Base-by-base conservation (phyloP, 371 early-diverging fungal genomes). In the Rhizopus delemar region DNA sequence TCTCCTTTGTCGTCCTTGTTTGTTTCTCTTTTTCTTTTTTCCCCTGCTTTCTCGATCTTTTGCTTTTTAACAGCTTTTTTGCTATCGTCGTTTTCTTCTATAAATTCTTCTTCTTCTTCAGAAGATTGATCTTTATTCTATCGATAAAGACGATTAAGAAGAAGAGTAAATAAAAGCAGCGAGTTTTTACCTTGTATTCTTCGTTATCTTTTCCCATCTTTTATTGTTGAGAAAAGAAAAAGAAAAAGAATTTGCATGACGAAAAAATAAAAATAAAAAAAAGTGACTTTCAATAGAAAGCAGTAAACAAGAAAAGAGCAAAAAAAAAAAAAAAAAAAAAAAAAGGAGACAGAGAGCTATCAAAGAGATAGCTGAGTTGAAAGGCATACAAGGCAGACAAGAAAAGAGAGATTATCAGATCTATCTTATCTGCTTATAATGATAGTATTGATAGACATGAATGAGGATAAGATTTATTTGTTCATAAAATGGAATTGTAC, bases 11-110 rank as follows among this genome's bases (percentile, higher is more conserved):
- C 43, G 15, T 59, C 59, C 11, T 35, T 46, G 11, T 33, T 36
- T 33, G 28, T 39, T n/a, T 51, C 41, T 34, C 36, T 59, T 38
- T 59, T 59, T 13, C 35, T 52, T 13, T 36, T 59, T 46, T 45
- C 35, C 1, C 53, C 51, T 8, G 12, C 13, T 32, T 48, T 32
- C 35, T 55, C 51, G 2, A 8, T 16, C 35, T 51, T 51, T 36
- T 51, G 51, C 15, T 51, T 51, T 28, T 51, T 51, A 12, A 29
- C 8, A 48, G 29, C 3, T 48, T 48, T 48, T 22, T 22, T 8
- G 11, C 12, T 48, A 8, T 7, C 29, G 8, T 43, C 6, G 15
- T 38, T 15, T 15, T 28, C 48, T 29, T 48, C 48, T 48, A 48
- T 29, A 48, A 48, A 48, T 29, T 48, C 48, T 48, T 48, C 46